Base-by-base conservation (phyloP, 768 basidiomycete species). In the Collybia nuda region DNA sequence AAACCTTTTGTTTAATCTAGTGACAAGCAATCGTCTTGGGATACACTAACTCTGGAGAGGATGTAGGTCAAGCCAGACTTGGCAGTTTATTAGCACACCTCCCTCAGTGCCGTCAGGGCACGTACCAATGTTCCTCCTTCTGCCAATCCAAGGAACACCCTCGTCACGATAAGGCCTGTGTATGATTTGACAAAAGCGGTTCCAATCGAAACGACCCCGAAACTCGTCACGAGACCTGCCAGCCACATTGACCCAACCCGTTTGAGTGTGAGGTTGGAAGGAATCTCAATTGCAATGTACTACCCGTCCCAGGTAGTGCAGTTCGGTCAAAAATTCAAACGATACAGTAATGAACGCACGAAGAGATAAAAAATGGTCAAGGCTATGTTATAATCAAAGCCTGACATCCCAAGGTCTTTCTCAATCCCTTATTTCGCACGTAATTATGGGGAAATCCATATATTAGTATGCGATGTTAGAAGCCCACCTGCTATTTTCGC, bases 341-440 rank as follows among this genome's bases (percentile, higher is more conserved):
- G 4, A 46, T 6, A 18, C 28, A 9, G n/a, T 28, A 15, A 4
- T 24, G 3, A 19, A 40, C 50, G 37, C 23, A 59, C 60, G 32
- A 59, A 62, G 44, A 68, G 53, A 40, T 71, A 72, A 54, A 72
- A 71, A 9, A 70, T 47, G 6, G 70, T 71, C 3, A 72, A 57
- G 11, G 68, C 66, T 26, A 68, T 61, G 45, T 72, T 70, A 41
- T 68, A 71, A 45, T 71, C 67, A 39, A 66, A 67, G 3, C 68
- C 68, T 5, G 47, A 50, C 65, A 71, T 67, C 15, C 65, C 64
- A 5, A 71, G 63, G 49, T 71, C 69, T 48, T 62, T 62, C 48
- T 70, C 67, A 28, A 71, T 57, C 15, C 60, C 60, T 62, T n/a
- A 14, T 32, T 32, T 14, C 9, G 32, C 32, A 22, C 45, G 7